phyloP scores from a whole-genome alignment of 345 rosid genomes.

The Bruguiera sexangula region DNA sequence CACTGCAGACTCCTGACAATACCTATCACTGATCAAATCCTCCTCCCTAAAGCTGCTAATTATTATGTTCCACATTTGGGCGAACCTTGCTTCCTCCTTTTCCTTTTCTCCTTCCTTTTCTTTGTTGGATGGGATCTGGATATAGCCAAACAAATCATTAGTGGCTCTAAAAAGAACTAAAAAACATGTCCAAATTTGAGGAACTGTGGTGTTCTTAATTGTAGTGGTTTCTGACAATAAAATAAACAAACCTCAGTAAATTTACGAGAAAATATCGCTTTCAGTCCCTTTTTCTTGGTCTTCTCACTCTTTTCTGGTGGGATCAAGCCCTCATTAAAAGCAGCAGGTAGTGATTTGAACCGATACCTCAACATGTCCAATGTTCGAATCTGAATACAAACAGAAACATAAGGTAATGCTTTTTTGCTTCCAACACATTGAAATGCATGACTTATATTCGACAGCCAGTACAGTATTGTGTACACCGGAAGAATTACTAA shows the following conservation, averaged over 20 bases:
- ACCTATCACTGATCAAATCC: constrained; percentile 53
- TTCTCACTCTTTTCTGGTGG: constrained; percentile 41
- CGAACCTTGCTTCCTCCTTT: constrained; percentile 51
- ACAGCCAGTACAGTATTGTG: too few relatives aligned
- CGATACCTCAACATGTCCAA: constrained; percentile 56
- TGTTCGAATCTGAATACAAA: constrained; percentile 36
- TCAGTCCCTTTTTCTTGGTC: constrained; percentile 41
- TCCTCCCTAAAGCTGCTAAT: constrained; percentile 59
- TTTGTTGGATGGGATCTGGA: constrained; percentile 39
- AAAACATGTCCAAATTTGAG: not conserved
- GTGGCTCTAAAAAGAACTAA: not conserved
- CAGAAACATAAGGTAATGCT: not conserved
- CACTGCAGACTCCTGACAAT: not conserved
- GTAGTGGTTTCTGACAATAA: not conserved
- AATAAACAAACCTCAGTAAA: constrained; percentile 34
- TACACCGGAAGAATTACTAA: too few relatives aligned
- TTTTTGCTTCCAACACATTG: not conserved
- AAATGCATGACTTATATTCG: too few relatives aligned
- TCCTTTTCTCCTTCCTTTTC: constrained; percentile 41
- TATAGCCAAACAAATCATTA: constrained; percentile 2
- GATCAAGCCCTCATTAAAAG: constrained; percentile 45
- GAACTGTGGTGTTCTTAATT: not conserved
- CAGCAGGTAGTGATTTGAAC: constrained; percentile 51
- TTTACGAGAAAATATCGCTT: constrained; percentile 40
- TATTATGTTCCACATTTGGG: constrained; percentile 61